phyloP scores from a whole-genome alignment of 768 basidiomycete species.

The Coprinellus aureogranulatus region DNA sequence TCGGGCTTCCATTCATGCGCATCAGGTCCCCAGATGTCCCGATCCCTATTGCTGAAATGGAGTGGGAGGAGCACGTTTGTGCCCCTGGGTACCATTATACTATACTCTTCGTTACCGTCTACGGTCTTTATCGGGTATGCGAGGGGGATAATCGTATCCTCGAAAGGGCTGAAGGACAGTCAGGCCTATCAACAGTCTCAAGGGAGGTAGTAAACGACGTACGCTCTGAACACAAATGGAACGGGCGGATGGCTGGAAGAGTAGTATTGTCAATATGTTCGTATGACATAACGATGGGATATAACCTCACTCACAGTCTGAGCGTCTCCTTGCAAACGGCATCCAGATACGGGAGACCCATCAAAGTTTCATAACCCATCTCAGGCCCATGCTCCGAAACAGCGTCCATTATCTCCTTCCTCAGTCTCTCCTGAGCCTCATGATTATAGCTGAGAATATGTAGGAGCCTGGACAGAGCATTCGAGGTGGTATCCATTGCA shows the following conservation, averaged over 20 bases:
- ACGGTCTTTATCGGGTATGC: slow-evolving; percentile 21
- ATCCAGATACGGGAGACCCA: slow-evolving; percentile 35
- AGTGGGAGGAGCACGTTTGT: slow-evolving; percentile 30
- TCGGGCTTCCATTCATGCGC: slow-evolving; percentile 48
- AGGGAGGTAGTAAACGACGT: no score
- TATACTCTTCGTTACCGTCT: slow-evolving; percentile 22
- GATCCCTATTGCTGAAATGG: slow-evolving; percentile 36
- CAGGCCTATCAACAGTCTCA: not conserved
- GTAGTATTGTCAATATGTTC: no score
- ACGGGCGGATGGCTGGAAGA: slow-evolving; percentile 27
- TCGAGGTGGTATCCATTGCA: slow-evolving; percentile 24
- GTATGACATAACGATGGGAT: no score
- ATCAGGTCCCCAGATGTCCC: slow-evolving; percentile 46
- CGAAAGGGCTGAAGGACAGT: not conserved
- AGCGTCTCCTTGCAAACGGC: slow-evolving; percentile 37
- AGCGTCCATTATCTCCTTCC: slow-evolving; percentile 20
- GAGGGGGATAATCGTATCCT: slow-evolving; percentile 19
- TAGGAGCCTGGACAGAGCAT: slow-evolving; percentile 17
- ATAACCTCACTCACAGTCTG: no score
- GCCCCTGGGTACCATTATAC: slow-evolving; percentile 35
- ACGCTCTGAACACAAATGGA: slow-evolving; percentile 19
- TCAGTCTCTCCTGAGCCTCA: slow-evolving; percentile 20
- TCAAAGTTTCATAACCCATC: slow-evolving; percentile 36
- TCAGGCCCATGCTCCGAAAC: slow-evolving; percentile 22
- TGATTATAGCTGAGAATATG: slow-evolving; percentile 16